Percentiles rank a stretch among this genome's conserved stretches.
phyloP scores from a whole-genome alignment of 2,329 filamentous ascomycete species.

The Leptosphaerulina australis region DNA sequence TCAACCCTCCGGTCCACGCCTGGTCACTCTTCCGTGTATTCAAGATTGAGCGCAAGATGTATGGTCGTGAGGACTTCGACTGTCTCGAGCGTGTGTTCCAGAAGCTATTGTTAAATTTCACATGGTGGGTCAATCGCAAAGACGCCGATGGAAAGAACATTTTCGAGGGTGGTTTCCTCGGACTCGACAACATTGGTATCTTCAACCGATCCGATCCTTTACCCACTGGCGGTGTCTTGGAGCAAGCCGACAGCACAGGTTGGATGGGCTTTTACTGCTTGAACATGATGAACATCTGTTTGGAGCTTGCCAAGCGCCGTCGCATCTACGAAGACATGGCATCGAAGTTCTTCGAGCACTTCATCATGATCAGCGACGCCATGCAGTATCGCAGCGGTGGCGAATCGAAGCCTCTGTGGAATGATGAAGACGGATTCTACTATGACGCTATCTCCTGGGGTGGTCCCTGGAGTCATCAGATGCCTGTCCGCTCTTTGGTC shows the following conservation, averaged over 20 bases:
- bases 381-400: conserved; percentile 77
- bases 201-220: conserved; percentile 97
- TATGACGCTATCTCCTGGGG: conserved; percentile 98
- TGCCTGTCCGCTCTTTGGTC: conserved; percentile 89
- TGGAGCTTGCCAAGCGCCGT: conserved; percentile 93
- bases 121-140: conserved; percentile 99
- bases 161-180: conserved; percentile 94
- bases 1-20: conserved; percentile 94
- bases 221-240: conserved; percentile 88
- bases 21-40: conserved; percentile 96
- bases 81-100: conserved; percentile 97
- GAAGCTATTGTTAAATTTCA: conserved; percentile 94
- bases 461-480: conserved; percentile 88
- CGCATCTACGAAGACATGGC: conserved; percentile 96
- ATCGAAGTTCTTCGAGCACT: conserved; percentile 98
- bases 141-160: conserved; percentile 94
- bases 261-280: conserved; percentile 99
- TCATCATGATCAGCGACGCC: conserved; percentile 95
- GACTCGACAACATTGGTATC: conserved; percentile 93
- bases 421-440: conserved; percentile 96
- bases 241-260: conserved; percentile 96
- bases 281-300: conserved; percentile 94
- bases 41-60: conserved; percentile 98
- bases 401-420: conserved; percentile 87
- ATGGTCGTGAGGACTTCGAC: conserved; percentile 90